Base-by-base conservation (phyloP, 352 stramenopile genomes). In the Lagenidium giganteum region DNA sequence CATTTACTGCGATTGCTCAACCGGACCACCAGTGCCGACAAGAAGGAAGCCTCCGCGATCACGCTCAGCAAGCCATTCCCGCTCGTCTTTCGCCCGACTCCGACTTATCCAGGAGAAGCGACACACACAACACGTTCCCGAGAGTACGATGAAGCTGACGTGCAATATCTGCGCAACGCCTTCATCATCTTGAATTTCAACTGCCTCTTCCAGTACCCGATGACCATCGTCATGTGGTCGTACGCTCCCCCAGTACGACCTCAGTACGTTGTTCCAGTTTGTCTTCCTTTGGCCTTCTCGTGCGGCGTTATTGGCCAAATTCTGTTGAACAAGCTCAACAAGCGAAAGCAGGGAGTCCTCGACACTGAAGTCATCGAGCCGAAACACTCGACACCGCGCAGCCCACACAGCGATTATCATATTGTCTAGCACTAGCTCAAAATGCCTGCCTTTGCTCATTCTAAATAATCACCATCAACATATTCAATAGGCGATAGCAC, bases 191-290 rank as follows among this genome's bases (percentile, higher is more conserved):
- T 70, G 5, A 70, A 70, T 30, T 61, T 57, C 48, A 66, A 70
- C 33, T 67, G 61, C 34, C 20, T 67, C 5, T 70, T 67, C 45
- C 61, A 70, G 42, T 70, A 70, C 36, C 61, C 61, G 39, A 67
- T 70, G 48, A 63, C 56, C 16, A 57, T 47, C 2, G 61, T 67
- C 47, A 70, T 70, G 61, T 70, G 61, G 61, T 47, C 23, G 8
- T 70, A 70, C 54, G 38, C 56, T 36, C 27, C 55, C 2, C 21
- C 61, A n/a, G 38, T 46, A 5, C 61, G 61, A 5, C 61, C 61
- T 6, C 47, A 43, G 9, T 61, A 51, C 41, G 48, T 70, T 24
- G 57, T 70, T 44, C 51, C 29, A 17, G 32, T 57, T 32, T 70
- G 64, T 27, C n/a, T 70, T 17, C 61, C 61, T 14, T 53, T 70